Base-by-base conservation (phyloP, 192 early-diverging fungal species). In the Entophlyctis helioformis region DNA sequence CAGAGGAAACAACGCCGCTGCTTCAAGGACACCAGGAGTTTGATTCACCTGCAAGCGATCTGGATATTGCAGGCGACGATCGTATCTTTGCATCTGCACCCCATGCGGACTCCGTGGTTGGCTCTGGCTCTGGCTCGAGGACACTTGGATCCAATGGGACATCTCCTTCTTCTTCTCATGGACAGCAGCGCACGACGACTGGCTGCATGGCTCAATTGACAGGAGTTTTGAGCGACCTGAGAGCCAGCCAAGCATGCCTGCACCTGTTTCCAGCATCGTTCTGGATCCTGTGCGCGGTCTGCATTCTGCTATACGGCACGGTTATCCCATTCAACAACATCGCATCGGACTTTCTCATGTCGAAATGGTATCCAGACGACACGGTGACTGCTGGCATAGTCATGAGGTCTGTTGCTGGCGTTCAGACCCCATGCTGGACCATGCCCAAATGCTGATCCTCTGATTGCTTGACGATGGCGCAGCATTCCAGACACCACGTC, bases 401-500 rank as follows among this genome's bases (percentile, higher is more conserved):
- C 0, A 77, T 73, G 70, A 64, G 64, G 64, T 69, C 20, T 15
- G 45, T 48, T 3, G 20, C 39, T 23, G 19, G 22, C 9, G 19
- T 2, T 12, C 15, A 19, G 39, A 41, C 22, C 39, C 21, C 6
- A 37, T 3, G 9, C 7, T 11, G 7, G 9, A 16, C 36, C 36
- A 37, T 37, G 15, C 36, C 36, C 36, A 37, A 10, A 37, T 47
- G 19, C 48, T 24, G 8, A 28, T 24, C 29, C 29, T 31, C 42
- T 52, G 6, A 56, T 46, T 42, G 33, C 11, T 38, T 37, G 27
- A 9, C 36, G 23, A 39, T 50, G 12, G 1, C 5, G 10, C 40
- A 74, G 72, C 32, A 66, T 76, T 38, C 81, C 81, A 20, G 81
- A 83, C 51, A 56, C 76, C 4, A 52, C 79, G 11, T 81, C 78